Evolutionary conservation across 1,284 basidiomycete genomes (phyloP), one percentile per base, ranked within the genome.

Genomic region (Cutaneotrichosporon mucoides): DNA sequence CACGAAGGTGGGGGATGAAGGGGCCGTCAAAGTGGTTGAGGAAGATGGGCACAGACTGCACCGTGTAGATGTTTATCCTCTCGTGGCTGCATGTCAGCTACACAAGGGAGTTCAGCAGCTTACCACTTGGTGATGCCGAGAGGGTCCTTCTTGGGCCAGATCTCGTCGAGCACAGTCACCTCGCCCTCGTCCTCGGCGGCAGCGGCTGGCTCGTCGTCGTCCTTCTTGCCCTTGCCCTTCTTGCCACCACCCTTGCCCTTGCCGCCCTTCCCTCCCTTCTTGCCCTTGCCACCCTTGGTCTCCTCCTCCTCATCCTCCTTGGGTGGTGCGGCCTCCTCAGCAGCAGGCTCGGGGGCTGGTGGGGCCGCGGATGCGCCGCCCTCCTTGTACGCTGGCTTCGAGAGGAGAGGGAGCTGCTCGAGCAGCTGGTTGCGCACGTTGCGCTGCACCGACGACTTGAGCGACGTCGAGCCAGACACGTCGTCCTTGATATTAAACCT

Each of bases 91-190:
- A 34, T 40, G 56, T 59, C 15, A 60, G 57, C 47, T 15, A n/a
- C n/a, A n/a, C n/a, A n/a, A n/a, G n/a, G n/a, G 24, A 24, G 24
- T 24, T 24, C 2, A 24, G 24, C 24, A 24, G 24, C 24, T 24
- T 71, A 96, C 94, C 93, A 97, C 83, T 98, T 99, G 62, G 94
- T 90, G 68, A 90, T 86, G 7, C 90, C 88, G 49, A 98, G 82
- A 1, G 87, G 82, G 80, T 98, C 94, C 83, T 99, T 99, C 87
- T 99, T 99, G 11, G 94, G 92, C 96, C 96, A 98, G 59, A 99
- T 85, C 68, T 85, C 84, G 74, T 99, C 96, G 24, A 99, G 81
- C n/a, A 84, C 72, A 1, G 70, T 75, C 67, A 86, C 84, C 35
- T 72, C 75, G 9, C 64, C 73, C 2, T 56, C 68, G 50, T 84